Conservation (phyloP, 371 early-diverging fungal species). For the Rhizopus microsporus region DNA sequence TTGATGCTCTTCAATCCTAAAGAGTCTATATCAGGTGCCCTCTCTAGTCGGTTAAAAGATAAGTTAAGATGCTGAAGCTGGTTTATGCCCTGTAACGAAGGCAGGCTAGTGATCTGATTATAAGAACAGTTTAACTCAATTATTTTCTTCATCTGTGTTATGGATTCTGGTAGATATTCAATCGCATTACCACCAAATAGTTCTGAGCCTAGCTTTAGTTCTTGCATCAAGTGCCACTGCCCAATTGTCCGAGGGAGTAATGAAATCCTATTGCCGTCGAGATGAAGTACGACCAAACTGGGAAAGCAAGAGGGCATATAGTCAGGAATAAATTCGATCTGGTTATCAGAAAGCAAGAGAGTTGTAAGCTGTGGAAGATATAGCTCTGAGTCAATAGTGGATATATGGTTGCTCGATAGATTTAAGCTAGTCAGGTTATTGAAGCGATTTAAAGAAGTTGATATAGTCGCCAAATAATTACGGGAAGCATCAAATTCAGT, state of each 20-base stretch:
- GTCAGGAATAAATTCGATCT: slow-evolving; percentile 43
- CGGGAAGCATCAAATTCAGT: slow-evolving; percentile 49
- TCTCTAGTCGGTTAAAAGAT: slow-evolving; percentile 47
- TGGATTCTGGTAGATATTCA: slow-evolving; percentile 39
- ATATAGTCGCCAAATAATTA: slow-evolving; percentile 40
- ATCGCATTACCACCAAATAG: slow-evolving; percentile 56
- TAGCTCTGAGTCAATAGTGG: slow-evolving; percentile 49
- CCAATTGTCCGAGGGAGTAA: slow-evolving; percentile 45
- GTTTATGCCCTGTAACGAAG: slow-evolving; percentile 17
- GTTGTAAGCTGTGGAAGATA: slow-evolving; percentile 50
- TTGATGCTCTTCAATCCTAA: slow-evolving; percentile 32
- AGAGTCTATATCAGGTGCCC: slow-evolving; percentile 37
- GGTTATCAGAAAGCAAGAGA: slow-evolving; percentile 56
- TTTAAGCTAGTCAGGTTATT: slow-evolving; percentile 44
- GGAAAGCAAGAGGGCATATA: slow-evolving; percentile 44
- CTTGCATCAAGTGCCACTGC: slow-evolving; percentile 46
- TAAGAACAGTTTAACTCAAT: slow-evolving; percentile 56
- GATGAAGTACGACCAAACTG: slow-evolving; percentile 37
- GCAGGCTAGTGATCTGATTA: slow-evolving; percentile 46
- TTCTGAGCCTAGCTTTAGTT: slow-evolving; percentile 57
- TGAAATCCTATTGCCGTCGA: slow-evolving; percentile 54
- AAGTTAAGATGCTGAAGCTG: slow-evolving; percentile 38
- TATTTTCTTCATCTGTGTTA: slow-evolving; percentile 44
- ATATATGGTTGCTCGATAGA: slow-evolving; percentile 54
- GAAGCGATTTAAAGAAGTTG: slow-evolving; percentile 24